These are phyloP conservation scores for Torulaspora indica DNA, from an alignment of 805 yeast species.

Conservation along the genomic window DNA sequence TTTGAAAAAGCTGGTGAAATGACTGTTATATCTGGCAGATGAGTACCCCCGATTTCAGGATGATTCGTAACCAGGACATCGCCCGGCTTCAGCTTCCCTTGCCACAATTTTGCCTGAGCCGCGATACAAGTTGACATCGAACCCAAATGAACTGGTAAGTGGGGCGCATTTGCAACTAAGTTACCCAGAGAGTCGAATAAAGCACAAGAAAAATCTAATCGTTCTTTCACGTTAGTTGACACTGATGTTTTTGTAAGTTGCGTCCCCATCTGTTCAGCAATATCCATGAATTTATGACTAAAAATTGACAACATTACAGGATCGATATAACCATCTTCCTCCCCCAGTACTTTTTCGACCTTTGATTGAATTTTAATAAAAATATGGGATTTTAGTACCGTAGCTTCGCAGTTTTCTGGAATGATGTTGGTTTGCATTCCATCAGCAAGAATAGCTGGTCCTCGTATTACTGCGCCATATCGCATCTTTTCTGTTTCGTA, in stretches of 20 bases:
- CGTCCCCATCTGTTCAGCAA: slow-evolving; percentile 86
- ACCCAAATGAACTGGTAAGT: slow-evolving; percentile 81
- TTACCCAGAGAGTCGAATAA: slow-evolving; percentile 72
- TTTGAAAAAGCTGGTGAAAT: slow-evolving; percentile 82
- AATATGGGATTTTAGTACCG: slow-evolving; percentile 58
- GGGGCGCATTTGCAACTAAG: slow-evolving; percentile 83
- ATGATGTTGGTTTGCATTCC: slow-evolving; percentile 76
- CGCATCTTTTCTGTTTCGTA: slow-evolving; percentile 50
- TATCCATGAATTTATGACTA: slow-evolving; percentile 82
- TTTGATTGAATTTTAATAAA: slow-evolving; percentile 37
- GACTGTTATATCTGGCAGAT: slow-evolving; percentile 86
- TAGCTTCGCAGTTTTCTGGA: slow-evolving; percentile 56
- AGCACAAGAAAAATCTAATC: slow-evolving; percentile 83
- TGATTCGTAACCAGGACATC: slow-evolving; percentile 76
- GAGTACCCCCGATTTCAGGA: slow-evolving; percentile 83
- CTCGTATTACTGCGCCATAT: slow-evolving; percentile 50
- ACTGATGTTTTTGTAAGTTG: slow-evolving; percentile 76
- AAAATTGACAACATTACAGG: slow-evolving; percentile 73
- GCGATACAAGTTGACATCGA: slow-evolving; percentile 79
- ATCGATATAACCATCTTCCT: slow-evolving; percentile 37
- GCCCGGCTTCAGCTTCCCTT: slow-evolving; percentile 58
- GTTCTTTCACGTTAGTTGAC: slow-evolving; percentile 76
- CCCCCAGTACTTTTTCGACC: slow-evolving; percentile 10
- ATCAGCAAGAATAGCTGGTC: slow-evolving; percentile 77
- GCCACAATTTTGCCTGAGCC: slow-evolving; percentile 62